Conservation (phyloP, 129 eudicot genomes). For the Saposhnikovia divaricata region DNA sequence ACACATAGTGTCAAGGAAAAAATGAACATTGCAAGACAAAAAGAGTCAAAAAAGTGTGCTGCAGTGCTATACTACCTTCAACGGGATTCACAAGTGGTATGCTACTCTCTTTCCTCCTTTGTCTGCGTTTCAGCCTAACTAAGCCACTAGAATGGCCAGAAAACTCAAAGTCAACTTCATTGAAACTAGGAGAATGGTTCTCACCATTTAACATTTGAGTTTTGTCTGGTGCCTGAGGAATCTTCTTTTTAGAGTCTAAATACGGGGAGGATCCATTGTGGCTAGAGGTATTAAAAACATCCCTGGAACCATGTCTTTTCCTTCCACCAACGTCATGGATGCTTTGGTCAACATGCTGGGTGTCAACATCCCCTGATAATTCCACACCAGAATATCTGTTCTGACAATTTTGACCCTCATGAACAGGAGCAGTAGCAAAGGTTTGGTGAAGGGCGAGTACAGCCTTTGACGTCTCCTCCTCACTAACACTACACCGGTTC, state of each 20-base stretch:
- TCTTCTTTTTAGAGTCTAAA: constrained; percentile 44
- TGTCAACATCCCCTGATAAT: constrained; percentile 33
- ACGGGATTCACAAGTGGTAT: constrained; percentile 33
- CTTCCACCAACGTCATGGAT: constrained; percentile 41
- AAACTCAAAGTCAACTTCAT: constrained; percentile 39
- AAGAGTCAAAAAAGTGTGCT: constrained; percentile 6
- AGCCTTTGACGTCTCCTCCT: constrained; percentile 74
- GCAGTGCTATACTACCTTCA: constrained; percentile 43
- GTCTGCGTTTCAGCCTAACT: constrained; percentile 33
- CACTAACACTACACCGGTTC: constrained; percentile 73
- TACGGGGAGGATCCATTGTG: constrained; percentile 33
- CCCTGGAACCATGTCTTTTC: constrained; percentile 43
- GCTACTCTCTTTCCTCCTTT: constrained; percentile 38
- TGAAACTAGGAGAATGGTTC: constrained; percentile 32
- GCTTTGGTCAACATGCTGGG: constrained; percentile 29
- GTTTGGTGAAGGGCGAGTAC: constrained; percentile 40
- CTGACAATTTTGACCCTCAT: constrained; percentile 20
- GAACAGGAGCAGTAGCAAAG: constrained; percentile 11
- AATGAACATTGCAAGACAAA: constrained; percentile 2
- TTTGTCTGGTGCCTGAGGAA: constrained; percentile 35
- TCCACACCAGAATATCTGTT: constrained; percentile 26
- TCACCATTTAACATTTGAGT: constrained; percentile 36
- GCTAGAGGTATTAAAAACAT: constrained; percentile 21
- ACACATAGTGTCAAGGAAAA: constrained; percentile 14
- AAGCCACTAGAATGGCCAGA: constrained; percentile 38